Conservation (phyloP, 345 rosid genomes). For the Brassica napus region Da-Ae NC_063444.1:2252501-2253000, state of each 20-base stretch:
- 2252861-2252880: conserved; percentile 32
- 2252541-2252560: not conserved
- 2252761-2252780: too few species aligned
- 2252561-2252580: not conserved
- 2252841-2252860: conserved; percentile 8
- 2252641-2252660: too few species aligned
- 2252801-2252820: too few species aligned
- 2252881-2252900: conserved; percentile 40
- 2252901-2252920: conserved; percentile 32
- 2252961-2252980: not conserved
- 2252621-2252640: too few species aligned
- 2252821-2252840: too few species aligned
- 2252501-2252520: not conserved
- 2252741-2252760: too few species aligned
- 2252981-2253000: conserved; percentile 24
- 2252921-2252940: conserved; percentile 29
- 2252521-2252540: not conserved
- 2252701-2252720: too few species aligned
- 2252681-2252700: too few species aligned
- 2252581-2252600: not conserved
- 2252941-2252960: conserved; percentile 3
- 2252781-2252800: too few species aligned
- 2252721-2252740: too few species aligned
- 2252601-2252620: too few species aligned
- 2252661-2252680: too few species aligned